Percentiles rank a stretch among this genome's conserved stretches.
These are phyloP conservation scores for Exophiala sp. DNA, from an alignment of 2,329 filamentous ascomycete genomes.

Conservation along the genomic window DNA sequence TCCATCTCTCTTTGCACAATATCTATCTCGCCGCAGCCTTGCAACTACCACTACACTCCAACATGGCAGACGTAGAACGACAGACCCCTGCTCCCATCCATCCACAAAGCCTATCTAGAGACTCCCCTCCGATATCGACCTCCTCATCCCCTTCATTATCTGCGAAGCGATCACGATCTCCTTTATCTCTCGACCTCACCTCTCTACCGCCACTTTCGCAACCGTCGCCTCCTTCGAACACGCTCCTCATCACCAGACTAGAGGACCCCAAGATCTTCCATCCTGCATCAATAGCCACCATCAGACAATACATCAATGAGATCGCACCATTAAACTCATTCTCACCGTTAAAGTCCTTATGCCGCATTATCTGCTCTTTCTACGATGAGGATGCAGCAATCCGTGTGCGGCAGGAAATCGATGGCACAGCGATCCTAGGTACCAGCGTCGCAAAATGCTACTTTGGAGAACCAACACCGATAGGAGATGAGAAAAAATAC, in stretches of 20 bases:
- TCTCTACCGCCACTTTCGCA: slow-evolving; percentile 43
- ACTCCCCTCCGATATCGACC: slow-evolving; percentile 29
- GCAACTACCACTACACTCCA: background rate
- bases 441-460: slow-evolving; percentile 44
- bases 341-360: slow-evolving; percentile 49
- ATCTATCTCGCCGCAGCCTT: too few relatives aligned
- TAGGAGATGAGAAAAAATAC: slow-evolving; percentile 42
- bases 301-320: slow-evolving; percentile 42
- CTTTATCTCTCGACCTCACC: slow-evolving; percentile 46
- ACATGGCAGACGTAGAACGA: slow-evolving; percentile 15
- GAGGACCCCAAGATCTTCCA: slow-evolving; percentile 46
- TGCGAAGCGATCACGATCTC: slow-evolving; percentile 27
- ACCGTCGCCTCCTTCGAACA: slow-evolving; percentile 48
- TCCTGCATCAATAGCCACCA: slow-evolving; percentile 40
- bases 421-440: slow-evolving; percentile 36
- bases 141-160: slow-evolving; percentile 29
- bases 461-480: slow-evolving; percentile 51
- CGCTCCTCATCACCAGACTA: slow-evolving; percentile 50
- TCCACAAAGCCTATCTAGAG: slow-evolving; percentile 13
- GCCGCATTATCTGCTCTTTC: slow-evolving; percentile 51
- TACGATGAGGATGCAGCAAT: slow-evolving; percentile 41
- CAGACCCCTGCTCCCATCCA: slow-evolving; percentile 14
- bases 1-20: too few relatives aligned
- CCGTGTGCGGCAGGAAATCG: slow-evolving; percentile 42
- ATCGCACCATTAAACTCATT: slow-evolving; percentile 48